Percentiles rank a stretch among this genome's conserved stretches.
Conservation (phyloP, 2,329 filamentous ascomycete species). For the Aspergillus unguis region DNA sequence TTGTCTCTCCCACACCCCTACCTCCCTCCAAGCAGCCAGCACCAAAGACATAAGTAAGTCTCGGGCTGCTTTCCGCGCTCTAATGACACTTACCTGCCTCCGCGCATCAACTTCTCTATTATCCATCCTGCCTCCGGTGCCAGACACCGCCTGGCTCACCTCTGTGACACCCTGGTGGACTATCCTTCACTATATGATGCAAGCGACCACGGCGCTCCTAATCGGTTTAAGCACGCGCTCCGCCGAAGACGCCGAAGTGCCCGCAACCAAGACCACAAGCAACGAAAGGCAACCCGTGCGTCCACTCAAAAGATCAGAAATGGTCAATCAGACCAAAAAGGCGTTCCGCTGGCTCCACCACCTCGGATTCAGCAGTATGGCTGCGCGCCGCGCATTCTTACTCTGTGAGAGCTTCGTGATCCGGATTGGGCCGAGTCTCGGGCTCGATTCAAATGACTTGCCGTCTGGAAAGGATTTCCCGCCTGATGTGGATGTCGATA, state of each 20-base stretch:
- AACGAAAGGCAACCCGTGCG: not conserved
- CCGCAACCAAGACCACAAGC: not conserved
- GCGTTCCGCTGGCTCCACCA: conserved; percentile 38
- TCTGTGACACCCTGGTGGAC: conserved; percentile 42
- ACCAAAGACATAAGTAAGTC: not conserved
- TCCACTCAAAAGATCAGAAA: not conserved
- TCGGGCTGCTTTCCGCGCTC: conserved; percentile 14
- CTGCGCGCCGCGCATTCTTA: conserved; percentile 35
- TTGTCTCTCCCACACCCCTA: conserved; percentile 33
- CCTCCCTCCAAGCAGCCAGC: not conserved
- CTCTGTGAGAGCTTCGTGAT: conserved; percentile 32
- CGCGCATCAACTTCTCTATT: conserved; percentile 38
- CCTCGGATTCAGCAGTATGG: conserved; percentile 29
- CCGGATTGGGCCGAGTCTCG: conserved; percentile 30
- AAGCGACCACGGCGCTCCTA: conserved; percentile 41
- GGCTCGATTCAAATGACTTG: conserved; percentile 30
- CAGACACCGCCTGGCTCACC: conserved; percentile 34
- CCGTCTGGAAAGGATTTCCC: conserved; percentile 20
- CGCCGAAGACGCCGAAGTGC: not conserved
- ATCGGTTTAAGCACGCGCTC: conserved; percentile 33
- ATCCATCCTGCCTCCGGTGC: conserved; percentile 36
- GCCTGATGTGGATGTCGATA: not conserved
- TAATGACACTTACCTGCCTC: conserved; percentile 36
- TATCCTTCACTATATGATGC: conserved; percentile 44
- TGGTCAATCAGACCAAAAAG: conserved; percentile 30